A percentile compares a stretch with the other conserved stretches of the same genome.
phyloP scores from a whole-genome alignment of 768 basidiomycete species.

The Boletus sp. region DNA sequence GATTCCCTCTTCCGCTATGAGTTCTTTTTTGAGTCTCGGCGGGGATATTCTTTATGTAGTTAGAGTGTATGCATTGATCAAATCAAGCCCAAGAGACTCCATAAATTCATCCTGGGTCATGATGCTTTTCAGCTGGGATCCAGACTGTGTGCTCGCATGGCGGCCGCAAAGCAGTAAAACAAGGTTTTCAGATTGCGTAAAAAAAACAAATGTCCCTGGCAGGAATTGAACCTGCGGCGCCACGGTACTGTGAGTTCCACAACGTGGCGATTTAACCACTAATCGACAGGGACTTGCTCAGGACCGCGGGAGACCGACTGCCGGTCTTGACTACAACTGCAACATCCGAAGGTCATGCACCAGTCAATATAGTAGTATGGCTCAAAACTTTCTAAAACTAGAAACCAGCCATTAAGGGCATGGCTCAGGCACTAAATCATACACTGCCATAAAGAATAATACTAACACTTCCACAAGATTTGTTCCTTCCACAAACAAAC shows the following conservation, averaged over 20 bases:
- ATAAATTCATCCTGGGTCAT: not conserved
- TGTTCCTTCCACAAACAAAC: too few species aligned
- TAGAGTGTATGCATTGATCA: not conserved
- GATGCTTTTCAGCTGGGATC: not conserved
- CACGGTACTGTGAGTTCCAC: slow-evolving; percentile 37
- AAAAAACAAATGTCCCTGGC: slow-evolving; percentile 32
- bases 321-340: not conserved
- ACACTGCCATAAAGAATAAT: too few species aligned
- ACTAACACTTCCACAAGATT: too few species aligned
- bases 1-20: not conserved
- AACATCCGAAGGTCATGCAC: too few species aligned
- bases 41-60: not conserved
- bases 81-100: not conserved
- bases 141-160: too few species aligned
- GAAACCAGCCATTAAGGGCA: too few species aligned
- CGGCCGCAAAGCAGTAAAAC: too few species aligned
- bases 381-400: too few species aligned
- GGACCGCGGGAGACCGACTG: slow-evolving; percentile 8
- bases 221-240: slow-evolving; percentile 37
- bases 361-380: too few species aligned
- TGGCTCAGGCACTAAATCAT: too few species aligned
- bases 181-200: too few species aligned
- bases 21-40: not conserved
- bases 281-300: slow-evolving; percentile 40
- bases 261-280: slow-evolving; percentile 45